These are phyloP conservation scores for Cyberlindnera maritima DNA, from an alignment of 805 yeast species.

Conservation along the genomic window DNA sequence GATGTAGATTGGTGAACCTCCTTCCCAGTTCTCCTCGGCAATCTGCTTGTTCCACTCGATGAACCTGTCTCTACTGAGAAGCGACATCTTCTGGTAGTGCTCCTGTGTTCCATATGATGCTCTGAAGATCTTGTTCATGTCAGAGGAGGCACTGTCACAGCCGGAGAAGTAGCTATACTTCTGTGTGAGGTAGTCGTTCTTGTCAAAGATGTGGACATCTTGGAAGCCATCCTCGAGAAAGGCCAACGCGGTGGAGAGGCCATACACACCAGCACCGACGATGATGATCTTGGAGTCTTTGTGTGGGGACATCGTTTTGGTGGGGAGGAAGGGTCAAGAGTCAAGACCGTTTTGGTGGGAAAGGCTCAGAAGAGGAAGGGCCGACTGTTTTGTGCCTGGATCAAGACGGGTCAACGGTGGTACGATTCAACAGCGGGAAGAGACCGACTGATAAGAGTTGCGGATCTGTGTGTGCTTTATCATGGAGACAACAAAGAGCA, in stretches of 20 bases:
- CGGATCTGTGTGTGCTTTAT: too few relatives aligned
- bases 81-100: conserved; percentile 30
- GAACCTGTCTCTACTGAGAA: conserved; percentile 21
- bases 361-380: too few relatives aligned
- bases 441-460: too few relatives aligned
- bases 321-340: too few relatives aligned
- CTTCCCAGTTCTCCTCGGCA: conserved; percentile 23
- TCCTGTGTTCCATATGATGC: conserved; percentile 37
- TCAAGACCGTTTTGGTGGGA: too few relatives aligned
- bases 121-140: conserved; percentile 38
- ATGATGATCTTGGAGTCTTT: conserved; percentile 33
- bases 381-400: too few relatives aligned
- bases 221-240: conserved; percentile 36
- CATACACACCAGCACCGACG: conserved; percentile 57
- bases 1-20: conserved; percentile 26
- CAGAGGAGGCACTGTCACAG: conserved; percentile 40
- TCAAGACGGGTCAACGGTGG: too few relatives aligned
- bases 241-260: conserved; percentile 47
- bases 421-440: too few relatives aligned
- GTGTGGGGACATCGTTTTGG: too few relatives aligned
- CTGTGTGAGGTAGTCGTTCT: conserved; percentile 30
- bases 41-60: conserved; percentile 28
- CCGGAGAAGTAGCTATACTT: conserved; percentile 34
- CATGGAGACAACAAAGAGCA: too few relatives aligned
- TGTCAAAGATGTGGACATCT: conserved; percentile 37